Evolutionary conservation across 176 grass and related monocot genomes (phyloP).

Genomic region (Sorghum bicolor): Sorghum_bicolor_NCBIv3 NC_012878.2:42353501-42354000

Average conservation of each 20-base stretch:
- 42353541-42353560: background rate
- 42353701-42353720: constrained; percentile 1
- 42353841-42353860: constrained; percentile 90
- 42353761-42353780: background rate
- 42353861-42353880: constrained; percentile 86
- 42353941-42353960: constrained; percentile 26
- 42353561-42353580: background rate
- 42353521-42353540: background rate
- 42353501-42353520: constrained; percentile 10
- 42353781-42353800: constrained; percentile 1
- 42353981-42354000: constrained; percentile 98
- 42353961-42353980: constrained; percentile 32
- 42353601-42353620: background rate
- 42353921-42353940: constrained; percentile 16
- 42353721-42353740: constrained; percentile 7
- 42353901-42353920: constrained; percentile 13
- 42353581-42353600: background rate
- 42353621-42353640: background rate
- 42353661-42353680: background rate
- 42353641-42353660: background rate
- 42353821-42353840: constrained; percentile 79
- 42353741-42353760: constrained; percentile 8
- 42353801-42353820: constrained; percentile 24
- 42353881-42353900: constrained; percentile 96
- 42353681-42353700: background rate